Evolutionary conservation across 345 rosid species (phyloP), one percentile per base, ranked within the genome.

Genomic region (Populus ilicifolia): DNA sequence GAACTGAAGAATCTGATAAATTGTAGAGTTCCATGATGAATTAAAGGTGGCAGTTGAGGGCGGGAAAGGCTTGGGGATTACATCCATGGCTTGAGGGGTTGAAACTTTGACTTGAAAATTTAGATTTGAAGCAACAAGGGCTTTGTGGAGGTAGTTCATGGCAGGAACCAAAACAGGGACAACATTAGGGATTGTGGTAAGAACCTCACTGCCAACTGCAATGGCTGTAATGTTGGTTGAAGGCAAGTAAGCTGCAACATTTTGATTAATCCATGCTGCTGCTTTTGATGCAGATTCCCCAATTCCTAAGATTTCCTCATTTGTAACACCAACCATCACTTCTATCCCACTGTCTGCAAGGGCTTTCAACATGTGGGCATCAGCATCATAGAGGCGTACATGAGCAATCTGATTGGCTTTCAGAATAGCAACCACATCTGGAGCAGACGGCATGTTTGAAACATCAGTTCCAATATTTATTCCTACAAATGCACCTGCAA

Each of bases 141-240:
- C 97, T 77, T 90, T 91, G 70, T 92, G 97, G 39, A 96, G 90
- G 91, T 90, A 83, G 76, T 92, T 89, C 86, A 96, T 87, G 76
- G 99, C 97, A 0, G 91, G 81, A 54, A 92, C 90, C 61, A 96
- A 85, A 77, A 91, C 85, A 0, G 94, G 82, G 2, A 95, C 97
- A 66, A 84, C 90, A 80, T 94, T 92, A 14, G 99, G 98, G 50
- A 87, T 70, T 36, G 88, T 17, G 67, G 97, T 86, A 69, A 94
- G 93, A 84, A 96, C 93, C 86, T 96, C 97, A 43, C 94, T 96
- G 72, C 99, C 99, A 46, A 96, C 98, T 9, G 98, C 94, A 79
- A 96, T 89, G 76, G 95, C 93, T 13, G 99, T 90, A 50, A 96
- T 94, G 74, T 94, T 96, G 65, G 99, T 96, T 4, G 90, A 84